Evolutionary conservation across 2,329 filamentous ascomycete species (phyloP).

Genomic region (Neocucurbitaria cava): DNA sequence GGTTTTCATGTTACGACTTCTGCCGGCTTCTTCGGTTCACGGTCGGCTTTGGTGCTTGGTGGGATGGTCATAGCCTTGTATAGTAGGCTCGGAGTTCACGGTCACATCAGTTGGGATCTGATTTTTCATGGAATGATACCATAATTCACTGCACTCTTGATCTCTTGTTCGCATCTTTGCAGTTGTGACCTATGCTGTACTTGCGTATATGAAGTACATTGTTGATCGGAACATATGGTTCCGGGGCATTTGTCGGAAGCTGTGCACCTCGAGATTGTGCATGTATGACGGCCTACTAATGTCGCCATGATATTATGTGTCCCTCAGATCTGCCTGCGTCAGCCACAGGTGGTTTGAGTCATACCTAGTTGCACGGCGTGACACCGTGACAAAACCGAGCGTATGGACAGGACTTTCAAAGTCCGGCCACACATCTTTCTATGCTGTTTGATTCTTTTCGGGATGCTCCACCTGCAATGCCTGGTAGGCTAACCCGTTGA

Average conservation of each 20-base stretch:
- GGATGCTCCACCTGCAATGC: not conserved
- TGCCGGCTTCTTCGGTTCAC: slow-evolving; percentile 50
- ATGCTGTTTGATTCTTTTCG: not conserved
- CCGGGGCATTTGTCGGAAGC: not conserved
- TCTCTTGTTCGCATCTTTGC: not conserved
- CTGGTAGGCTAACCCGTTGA: not conserved
- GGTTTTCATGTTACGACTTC: slow-evolving; percentile 48
- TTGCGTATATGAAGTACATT: not conserved
- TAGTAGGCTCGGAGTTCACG: slow-evolving; percentile 46
- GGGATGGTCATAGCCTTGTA: slow-evolving; percentile 45
- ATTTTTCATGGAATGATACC: slow-evolving; percentile 46
- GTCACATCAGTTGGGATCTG: slow-evolving; percentile 37
- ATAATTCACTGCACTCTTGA: slow-evolving; percentile 35
- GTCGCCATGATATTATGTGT: not conserved
- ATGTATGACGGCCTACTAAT: no score
- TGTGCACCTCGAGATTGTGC: not conserved
- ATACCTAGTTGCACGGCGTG: not conserved
- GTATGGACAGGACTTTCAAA: not conserved
- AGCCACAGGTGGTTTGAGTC: not conserved
- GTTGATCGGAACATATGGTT: no score
- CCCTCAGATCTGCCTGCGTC: not conserved
- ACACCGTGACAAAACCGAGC: not conserved
- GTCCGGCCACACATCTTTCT: not conserved
- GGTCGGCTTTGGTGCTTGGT: slow-evolving; percentile 65
- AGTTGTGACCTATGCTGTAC: not conserved